These are phyloP conservation scores for Luvunga scandens DNA, from an alignment of 345 rosid species.

Conservation along the genomic window DNA sequence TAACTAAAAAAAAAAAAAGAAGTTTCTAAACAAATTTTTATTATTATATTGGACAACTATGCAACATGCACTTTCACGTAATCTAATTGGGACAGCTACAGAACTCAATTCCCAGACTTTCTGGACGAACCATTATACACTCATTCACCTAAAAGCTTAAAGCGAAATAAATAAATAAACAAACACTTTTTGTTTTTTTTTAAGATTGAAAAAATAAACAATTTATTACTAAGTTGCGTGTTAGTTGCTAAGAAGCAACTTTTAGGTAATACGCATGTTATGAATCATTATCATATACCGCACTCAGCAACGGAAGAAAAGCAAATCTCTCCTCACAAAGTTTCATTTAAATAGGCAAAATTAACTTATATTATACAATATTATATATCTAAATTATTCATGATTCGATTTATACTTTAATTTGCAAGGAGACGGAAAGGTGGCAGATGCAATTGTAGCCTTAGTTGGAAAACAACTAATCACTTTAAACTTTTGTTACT, in stretches of 20 bases:
- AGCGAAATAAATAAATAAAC: too few species aligned
- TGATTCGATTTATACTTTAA: conserved; percentile 2
- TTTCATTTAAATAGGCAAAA: not conserved
- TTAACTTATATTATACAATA: not conserved
- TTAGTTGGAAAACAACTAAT: conserved; percentile 28
- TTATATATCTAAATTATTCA: not conserved
- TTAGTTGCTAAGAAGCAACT: not conserved
- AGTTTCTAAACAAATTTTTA: too few species aligned
- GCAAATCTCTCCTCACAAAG: not conserved
- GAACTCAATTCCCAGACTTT: too few species aligned
- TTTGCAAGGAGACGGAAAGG: conserved; percentile 31
- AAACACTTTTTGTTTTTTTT: too few species aligned
- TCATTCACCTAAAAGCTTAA: too few species aligned
- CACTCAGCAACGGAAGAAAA: too few species aligned
- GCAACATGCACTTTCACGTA: too few species aligned
- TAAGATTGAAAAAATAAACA: not conserved
- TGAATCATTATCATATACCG: not conserved
- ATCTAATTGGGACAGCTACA: too few species aligned
- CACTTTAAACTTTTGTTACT: not conserved
- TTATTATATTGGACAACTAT: too few species aligned
- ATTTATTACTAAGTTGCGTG: not conserved
- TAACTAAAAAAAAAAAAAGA: too few species aligned
- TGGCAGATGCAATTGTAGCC: conserved; percentile 23
- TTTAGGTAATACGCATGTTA: not conserved
- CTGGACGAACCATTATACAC: too few species aligned